Evolutionary conservation across 176 grass and related monocot genomes (phyloP), one percentile per base, ranked within the genome.

Genomic region (Pontederia paniculata): DNA sequence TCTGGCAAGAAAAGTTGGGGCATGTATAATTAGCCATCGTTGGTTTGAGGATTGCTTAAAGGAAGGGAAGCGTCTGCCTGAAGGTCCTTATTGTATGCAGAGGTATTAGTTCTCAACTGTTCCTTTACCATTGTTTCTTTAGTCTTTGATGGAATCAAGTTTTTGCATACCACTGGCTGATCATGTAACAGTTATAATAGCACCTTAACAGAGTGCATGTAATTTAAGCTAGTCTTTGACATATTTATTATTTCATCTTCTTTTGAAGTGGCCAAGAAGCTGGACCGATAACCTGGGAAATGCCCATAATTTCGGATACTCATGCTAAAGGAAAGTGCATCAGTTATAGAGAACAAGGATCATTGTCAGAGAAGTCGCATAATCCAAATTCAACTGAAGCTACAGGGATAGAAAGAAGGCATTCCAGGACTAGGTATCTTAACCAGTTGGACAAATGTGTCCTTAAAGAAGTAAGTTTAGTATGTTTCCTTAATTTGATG

Each of bases 21-120:
- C 80, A 10, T 55, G 69, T 59, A 58, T 84, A 42, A 74, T 96
- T 2, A 96, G 82, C 61, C 86, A 86, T 69, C 63, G 82, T 2
- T 96, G 91, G 91, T 89, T 96, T 18, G 46, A 48, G 23, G 82
- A 89, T 60, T 89, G 82, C 50, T 79, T 96, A 65, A 79, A 58
- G 57, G 60, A 82, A 67, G 77, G 82, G 50, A 96, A 50, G 67
- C 74, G 74, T 12, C 65, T 96, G 64, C 82, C 82, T 1, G 91
- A 87, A 83, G 74, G 8, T 25, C 71, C 85, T 49, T 96, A 96
- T 74, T n/a, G 56, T 10, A 63, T 65, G 65, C 57, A 84, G 65
- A 89, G 91, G 91, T 96, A 78, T 5, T 4, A 48, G 9, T 48
- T 23, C 9, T 50, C 14, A 19, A 16, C 54, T 18, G 3, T 9